These are phyloP conservation scores for Syzygium jambos DNA, from an alignment of 345 rosid genomes.

Conservation along the genomic window DNA sequence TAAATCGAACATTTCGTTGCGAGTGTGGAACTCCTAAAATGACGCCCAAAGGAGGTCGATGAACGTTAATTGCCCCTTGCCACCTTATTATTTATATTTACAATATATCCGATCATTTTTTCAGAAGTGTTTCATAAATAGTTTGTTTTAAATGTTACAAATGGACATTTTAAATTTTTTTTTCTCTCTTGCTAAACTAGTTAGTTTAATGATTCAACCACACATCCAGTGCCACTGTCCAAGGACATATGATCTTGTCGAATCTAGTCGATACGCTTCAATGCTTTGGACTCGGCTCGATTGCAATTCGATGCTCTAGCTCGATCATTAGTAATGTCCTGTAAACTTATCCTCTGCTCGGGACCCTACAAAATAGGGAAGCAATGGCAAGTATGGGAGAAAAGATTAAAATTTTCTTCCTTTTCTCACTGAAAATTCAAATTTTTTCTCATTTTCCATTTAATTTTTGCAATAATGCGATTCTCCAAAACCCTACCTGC, in stretches of 20 bases:
- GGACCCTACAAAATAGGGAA: background rate
- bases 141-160: background rate
- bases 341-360: rapidly evolving
- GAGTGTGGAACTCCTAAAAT: too few species aligned
- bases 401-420: background rate
- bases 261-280: background rate
- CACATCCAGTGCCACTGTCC: background rate
- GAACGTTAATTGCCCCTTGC: background rate
- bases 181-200: background rate
- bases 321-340: background rate
- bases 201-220: background rate
- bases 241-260: background rate
- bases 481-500: too few species aligned
- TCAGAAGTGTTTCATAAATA: background rate
- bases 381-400: background rate
- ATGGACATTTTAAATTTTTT: background rate
- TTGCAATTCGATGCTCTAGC: background rate
- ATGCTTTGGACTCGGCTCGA: background rate
- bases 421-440: background rate
- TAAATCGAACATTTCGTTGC: background rate
- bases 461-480: background rate
- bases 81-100: background rate
- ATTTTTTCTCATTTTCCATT: background rate
- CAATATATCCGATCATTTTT: background rate
- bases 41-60: background rate